Evolutionary conservation across 2,329 filamentous ascomycete species (phyloP).

Genomic region (Colletotrichum limetticola): DNA sequence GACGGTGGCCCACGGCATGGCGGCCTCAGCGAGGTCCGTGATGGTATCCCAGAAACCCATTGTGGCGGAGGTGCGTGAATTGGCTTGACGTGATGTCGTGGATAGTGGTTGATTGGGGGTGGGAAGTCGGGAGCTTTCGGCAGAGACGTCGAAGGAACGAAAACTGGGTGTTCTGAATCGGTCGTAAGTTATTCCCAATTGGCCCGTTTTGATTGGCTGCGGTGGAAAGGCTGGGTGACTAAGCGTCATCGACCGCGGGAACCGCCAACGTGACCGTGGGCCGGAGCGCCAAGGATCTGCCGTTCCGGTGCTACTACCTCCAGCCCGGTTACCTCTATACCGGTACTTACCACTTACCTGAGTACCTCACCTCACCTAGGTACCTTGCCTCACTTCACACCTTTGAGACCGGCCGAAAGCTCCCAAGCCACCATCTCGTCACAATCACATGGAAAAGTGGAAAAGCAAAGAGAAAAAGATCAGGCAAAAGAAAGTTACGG

Average conservation of each 20-base stretch:
- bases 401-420: not conserved
- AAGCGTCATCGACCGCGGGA: conserved; percentile 1
- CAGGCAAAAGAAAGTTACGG: not conserved
- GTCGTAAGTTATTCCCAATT: conserved; percentile 61
- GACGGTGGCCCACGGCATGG: conserved; percentile 71
- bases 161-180: conserved; percentile 45
- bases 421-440: conserved; percentile 1
- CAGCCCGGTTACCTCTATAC: no score
- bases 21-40: conserved; percentile 72
- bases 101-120: conserved; percentile 39
- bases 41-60: conserved; percentile 77
- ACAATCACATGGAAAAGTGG: conserved; percentile 15
- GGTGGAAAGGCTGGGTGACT: conserved; percentile 18
- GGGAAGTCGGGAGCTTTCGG: conserved; percentile 54
- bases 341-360: no score
- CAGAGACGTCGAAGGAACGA: conserved; percentile 28
- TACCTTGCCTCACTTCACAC: no score
- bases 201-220: conserved; percentile 58
- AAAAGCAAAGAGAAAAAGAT: not conserved
- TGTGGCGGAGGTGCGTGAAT: conserved; percentile 52
- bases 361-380: no score
- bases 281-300: not conserved
- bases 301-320: not conserved
- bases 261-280: not conserved
- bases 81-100: conserved; percentile 35